Base-by-base conservation (phyloP, 768 basidiomycete species). In the Amanita subjunquillea region DNA sequence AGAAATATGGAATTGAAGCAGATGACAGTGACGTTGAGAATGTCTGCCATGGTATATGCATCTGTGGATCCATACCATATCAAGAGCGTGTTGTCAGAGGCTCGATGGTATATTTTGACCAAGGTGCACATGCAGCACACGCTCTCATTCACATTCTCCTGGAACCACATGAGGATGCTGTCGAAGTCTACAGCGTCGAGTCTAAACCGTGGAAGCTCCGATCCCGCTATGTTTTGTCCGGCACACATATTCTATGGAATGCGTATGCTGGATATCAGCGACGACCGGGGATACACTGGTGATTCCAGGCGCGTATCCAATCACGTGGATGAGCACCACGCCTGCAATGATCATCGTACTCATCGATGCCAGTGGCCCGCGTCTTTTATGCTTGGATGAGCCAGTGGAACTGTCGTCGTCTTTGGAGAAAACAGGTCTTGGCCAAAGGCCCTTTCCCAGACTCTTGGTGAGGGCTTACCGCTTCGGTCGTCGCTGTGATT, bases 231-330 rank as follows among this genome's bases (percentile, higher is more conserved):
- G 70, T 84, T 22, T 74, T 75, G 9, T 79, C 76, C 79, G 0
- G 77, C 68, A 0, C 83, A 85, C 60, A 79, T 80, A 4, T 87
- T 84, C 64, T 85, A 85, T 57, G 79, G 67, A 9, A 85, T 83
- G 20, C 70, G 78, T 20, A 63, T 83, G 68, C 54, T 84, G 56
- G 77, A 81, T 51, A 63, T 84, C 13, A 55, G 69, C 5, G 85
- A 86, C 58, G 69, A 60, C 6, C 54, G 2, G 23, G 23, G 17
- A 17, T 17, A 17, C 17, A 17, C 17, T 17, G 17, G 17, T 17
- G 17, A 17, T 17, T 17, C 17, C 17, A 17, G 17, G 17, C 17
- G 17, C 17, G 17, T 17, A 17, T 17, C 17, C 17, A 17, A 17
- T 17, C 17, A 17, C 17, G 17, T 17, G 17, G 17, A 17, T 17